Conservation (phyloP, 345 rosid genomes). For the Syzygium grande region DNA sequence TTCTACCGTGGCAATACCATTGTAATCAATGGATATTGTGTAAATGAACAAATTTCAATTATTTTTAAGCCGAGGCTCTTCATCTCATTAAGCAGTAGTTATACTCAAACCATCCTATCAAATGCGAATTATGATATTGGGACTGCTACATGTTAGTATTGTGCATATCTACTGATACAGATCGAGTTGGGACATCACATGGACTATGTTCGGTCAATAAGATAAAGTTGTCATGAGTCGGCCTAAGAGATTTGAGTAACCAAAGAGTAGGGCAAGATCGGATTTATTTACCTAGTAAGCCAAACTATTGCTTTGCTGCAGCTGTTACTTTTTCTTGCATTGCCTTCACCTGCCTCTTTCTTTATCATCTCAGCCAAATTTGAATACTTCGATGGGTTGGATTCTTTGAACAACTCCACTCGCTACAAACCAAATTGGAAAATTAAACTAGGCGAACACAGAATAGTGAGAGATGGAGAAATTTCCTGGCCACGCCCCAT, state of each 20-base stretch:
- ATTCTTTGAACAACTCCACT: conserved; percentile 51
- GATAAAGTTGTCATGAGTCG: neutral
- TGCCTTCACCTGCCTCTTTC: conserved; percentile 59
- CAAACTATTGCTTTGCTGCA: conserved; percentile 78
- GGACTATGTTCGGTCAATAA: neutral
- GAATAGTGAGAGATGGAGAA: neutral
- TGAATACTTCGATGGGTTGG: conserved; percentile 45
- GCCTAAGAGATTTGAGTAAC: neutral
- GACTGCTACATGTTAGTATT: neutral
- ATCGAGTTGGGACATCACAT: neutral
- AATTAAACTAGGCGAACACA: neutral
- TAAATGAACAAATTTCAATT: neutral
- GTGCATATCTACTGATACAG: neutral
- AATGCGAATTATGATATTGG: neutral
- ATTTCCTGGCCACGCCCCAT: neutral
- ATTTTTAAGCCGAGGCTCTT: neutral
- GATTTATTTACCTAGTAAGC: conserved; percentile 69
- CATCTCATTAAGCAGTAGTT: neutral
- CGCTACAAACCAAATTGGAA: conserved; percentile 25
- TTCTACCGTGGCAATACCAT: neutral
- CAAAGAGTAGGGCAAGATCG: neutral
- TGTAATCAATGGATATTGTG: neutral
- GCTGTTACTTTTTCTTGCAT: conserved; percentile 40
- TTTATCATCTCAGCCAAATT: conserved; percentile 66
- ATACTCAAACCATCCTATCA: neutral